Base-by-base conservation (phyloP, 1,284 basidiomycete species). In the Veloboletus limbatus region DNA sequence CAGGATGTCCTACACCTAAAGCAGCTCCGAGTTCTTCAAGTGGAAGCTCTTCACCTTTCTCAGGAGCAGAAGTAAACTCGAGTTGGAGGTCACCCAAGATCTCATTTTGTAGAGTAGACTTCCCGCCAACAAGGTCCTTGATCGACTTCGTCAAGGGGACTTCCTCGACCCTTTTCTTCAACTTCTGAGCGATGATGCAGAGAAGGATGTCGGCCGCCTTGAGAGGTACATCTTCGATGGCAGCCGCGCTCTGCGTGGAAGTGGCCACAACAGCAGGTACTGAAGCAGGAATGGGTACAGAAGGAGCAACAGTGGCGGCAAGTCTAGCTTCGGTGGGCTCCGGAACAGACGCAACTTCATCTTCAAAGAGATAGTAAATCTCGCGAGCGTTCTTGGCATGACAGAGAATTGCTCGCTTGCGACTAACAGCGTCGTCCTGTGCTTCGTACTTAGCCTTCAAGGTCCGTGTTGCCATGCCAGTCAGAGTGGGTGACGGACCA, bases 291-390 rank as follows among this genome's bases (percentile, higher is more conserved):
- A 74, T 69, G 8, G 74, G 66, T 31, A 72, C 63, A 13, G 78
- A 64, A 8, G 78, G 60, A 48, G 77, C 59, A n/a, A 76, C 58
- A 18, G 74, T 53, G 6, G 72, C 56, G 14, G 76, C 64, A 8
- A 76, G 53, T 30, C 78, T 59, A 16, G 71, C 51, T 18, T 76
- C 55, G 6, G 73, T 42, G 10, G 77, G 70, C n/a, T 70, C 63
- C 9, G 75, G 66, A 27, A 71, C 75, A 42, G 84, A 78, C 3
- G 68, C 16, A 18, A 53, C 74, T 55, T 90, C 92, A 57, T 99
- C 97, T 67, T 98, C 96, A 69, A 94, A 97, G 61, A 92, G 85
- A 70, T 98, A 99, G 74, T 98, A 98, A 38, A 98, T 93, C 69
- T 98, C 93, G 71, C 96, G 97, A 54, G 80, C 79, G 67, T 99